phyloP scores from a whole-genome alignment of 2,329 filamentous ascomycete species.

The Beauveria pseudobassiana region DNA sequence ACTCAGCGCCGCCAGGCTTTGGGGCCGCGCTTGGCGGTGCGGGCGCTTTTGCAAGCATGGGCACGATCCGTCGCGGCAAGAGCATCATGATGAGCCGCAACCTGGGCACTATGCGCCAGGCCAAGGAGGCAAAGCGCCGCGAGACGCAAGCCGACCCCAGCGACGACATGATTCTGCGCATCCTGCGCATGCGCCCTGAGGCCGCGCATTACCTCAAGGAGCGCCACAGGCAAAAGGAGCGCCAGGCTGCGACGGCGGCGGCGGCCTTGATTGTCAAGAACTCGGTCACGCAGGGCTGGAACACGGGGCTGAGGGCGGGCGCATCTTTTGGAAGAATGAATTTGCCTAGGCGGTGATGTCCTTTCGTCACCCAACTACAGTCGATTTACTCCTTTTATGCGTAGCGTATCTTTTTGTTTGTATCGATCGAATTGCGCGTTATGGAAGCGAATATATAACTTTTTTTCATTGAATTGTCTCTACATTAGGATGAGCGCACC shows the following conservation, averaged over 20 bases:
- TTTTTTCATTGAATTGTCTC: no score
- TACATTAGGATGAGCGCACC: no score
- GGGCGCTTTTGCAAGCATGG: slow-evolving; percentile 55
- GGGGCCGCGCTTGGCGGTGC: slow-evolving; percentile 28
- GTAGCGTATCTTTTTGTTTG: no score
- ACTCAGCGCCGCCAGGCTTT: slow-evolving; percentile 56
- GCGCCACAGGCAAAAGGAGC: slow-evolving; percentile 85
- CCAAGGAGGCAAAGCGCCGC: slow-evolving; percentile 91
- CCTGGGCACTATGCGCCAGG: slow-evolving; percentile 89
- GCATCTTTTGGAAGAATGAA: slow-evolving; percentile 34
- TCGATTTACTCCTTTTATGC: no score
- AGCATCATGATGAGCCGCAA: slow-evolving; percentile 93
- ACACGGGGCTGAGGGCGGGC: slow-evolving; percentile 27
- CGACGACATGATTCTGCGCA: slow-evolving; percentile 96
- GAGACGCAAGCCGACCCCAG: slow-evolving; percentile 94
- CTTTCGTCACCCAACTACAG: no score
- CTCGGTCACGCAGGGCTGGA: slow-evolving; percentile 61
- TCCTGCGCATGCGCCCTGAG: slow-evolving; percentile 90
- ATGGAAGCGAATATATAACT: no score
- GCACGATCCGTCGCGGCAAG: slow-evolving; percentile 58
- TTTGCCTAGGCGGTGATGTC: slow-evolving; percentile 38
- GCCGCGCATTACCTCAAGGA: slow-evolving; percentile 82
- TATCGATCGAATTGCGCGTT: no score
- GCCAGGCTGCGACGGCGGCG: slow-evolving; percentile 80
- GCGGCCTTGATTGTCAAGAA: slow-evolving; percentile 93